Evolutionary conservation across 2,329 filamentous ascomycete species (phyloP).

Genomic region (Cladophialophora carrionii): DNA sequence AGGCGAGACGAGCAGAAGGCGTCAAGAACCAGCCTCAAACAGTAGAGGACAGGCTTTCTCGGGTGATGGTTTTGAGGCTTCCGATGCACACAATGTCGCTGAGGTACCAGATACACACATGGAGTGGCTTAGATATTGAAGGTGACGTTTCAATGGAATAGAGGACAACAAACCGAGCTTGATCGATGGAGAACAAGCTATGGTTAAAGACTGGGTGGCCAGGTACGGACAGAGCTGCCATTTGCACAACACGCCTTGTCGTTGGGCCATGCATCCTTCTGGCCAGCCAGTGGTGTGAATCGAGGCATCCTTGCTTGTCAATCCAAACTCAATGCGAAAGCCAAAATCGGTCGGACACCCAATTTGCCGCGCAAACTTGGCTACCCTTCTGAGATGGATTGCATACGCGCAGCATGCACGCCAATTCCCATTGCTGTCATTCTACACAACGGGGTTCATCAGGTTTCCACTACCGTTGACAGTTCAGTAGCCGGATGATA

Average conservation of each 20-base stretch:
- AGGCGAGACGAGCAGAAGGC: background rate
- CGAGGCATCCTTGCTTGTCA: background rate
- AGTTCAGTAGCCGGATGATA: background rate
- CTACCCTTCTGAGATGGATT: background rate
- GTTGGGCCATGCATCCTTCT: background rate
- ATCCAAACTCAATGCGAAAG: background rate
- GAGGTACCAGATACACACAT: background rate
- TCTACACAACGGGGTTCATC: background rate
- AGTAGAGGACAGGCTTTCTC: background rate
- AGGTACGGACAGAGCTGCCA: background rate
- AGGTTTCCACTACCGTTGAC: background rate
- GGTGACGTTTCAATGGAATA: background rate
- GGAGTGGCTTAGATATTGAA: background rate
- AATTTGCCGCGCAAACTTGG: background rate
- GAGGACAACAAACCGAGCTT: background rate
- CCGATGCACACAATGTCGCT: background rate
- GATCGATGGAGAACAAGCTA: background rate
- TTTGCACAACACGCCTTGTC: background rate
- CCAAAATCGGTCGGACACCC: background rate
- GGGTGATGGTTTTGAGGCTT: background rate
- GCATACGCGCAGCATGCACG: background rate
- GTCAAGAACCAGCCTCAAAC: background rate
- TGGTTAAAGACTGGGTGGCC: background rate
- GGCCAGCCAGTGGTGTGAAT: constrained; percentile 4
- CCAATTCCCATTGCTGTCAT: background rate